These are phyloP conservation scores for Candida andamanensis DNA, from an alignment of 805 yeast species.

Conservation along the genomic window DNA sequence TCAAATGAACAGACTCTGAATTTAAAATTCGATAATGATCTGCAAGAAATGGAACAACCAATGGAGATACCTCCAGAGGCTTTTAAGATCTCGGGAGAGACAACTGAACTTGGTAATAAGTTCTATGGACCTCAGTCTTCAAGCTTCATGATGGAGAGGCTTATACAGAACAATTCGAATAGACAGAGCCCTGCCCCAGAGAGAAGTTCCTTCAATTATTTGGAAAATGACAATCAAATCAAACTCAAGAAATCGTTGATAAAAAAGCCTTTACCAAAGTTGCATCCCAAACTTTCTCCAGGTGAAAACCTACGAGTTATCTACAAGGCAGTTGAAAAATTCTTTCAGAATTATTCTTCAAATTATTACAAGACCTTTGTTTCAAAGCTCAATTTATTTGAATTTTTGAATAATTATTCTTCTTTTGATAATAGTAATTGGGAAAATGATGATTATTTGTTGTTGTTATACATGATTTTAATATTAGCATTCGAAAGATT, in stretches of 20 bases:
- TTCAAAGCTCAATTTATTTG: conserved; percentile 24
- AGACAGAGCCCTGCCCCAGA: background rate
- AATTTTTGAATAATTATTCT: conserved; percentile 34
- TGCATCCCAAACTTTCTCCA: conserved; percentile 4
- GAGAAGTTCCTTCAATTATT: conserved; percentile 8
- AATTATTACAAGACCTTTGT: conserved; percentile 40
- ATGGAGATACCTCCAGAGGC: conserved; percentile 1
- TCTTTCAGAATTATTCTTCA: conserved; percentile 29
- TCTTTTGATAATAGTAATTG: conserved; percentile 29
- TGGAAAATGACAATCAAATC: conserved; percentile 8
- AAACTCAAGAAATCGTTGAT: conserved; percentile 15
- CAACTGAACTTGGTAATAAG: conserved; percentile 36
- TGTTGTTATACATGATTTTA: conserved; percentile 41
- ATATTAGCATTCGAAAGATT: conserved; percentile 34
- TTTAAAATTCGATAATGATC: too few species aligned
- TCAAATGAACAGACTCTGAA: background rate
- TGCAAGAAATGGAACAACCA: background rate
- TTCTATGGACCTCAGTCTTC: conserved; percentile 52
- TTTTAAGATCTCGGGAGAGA: conserved; percentile 27
- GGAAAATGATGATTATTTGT: conserved; percentile 47
- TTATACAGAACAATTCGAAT: conserved; percentile 11
- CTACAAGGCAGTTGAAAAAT: conserved; percentile 32
- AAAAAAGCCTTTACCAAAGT: conserved; percentile 29
- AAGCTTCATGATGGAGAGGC: conserved; percentile 40
- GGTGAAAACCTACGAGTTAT: conserved; percentile 28